These are phyloP conservation scores for Deinandra increscens DNA, from an alignment of 129 eudicot genomes.

Conservation along the genomic window DNA sequence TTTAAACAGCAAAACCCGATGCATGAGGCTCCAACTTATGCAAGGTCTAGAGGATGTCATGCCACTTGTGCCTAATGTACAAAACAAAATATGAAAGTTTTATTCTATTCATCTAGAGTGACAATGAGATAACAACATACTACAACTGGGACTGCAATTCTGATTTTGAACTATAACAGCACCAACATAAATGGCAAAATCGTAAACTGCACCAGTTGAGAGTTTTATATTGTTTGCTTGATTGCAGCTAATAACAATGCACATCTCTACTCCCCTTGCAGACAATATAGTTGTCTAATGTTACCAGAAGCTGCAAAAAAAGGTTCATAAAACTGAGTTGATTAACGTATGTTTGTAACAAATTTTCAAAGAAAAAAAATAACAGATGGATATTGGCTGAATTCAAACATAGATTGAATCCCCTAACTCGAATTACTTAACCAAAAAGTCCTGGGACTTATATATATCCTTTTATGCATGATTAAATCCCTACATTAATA, in stretches of 20 bases:
- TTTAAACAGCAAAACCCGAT: too few relatives aligned
- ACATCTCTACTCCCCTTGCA: constrained; percentile 66
- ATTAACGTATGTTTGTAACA: not conserved
- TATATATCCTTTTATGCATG: not conserved
- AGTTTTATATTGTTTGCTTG: constrained; percentile 21
- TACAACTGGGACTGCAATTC: constrained; percentile 17
- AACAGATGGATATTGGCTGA: not conserved
- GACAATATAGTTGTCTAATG: constrained; percentile 87
- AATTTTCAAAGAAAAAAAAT: not conserved
- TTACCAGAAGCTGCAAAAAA: constrained; percentile 81
- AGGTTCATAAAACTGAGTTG: not conserved
- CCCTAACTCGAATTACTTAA: not conserved
- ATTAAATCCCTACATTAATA: not conserved
- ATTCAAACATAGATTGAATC: not conserved
- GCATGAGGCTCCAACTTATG: too few relatives aligned
- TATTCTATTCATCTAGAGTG: constrained; percentile 29
- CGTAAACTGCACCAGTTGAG: constrained; percentile 19
- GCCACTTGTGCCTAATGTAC: too few relatives aligned
- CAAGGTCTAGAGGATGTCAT: too few relatives aligned
- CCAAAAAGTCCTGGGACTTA: not conserved
- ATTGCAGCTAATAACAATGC: constrained; percentile 17
- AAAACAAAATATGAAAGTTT: not conserved
- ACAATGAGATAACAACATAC: constrained; percentile 23
- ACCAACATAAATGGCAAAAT: constrained; percentile 20
- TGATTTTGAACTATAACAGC: constrained; percentile 18